These are phyloP conservation scores for Diplosphaera chodatii DNA, from an alignment of 139 green algal genomes.

Conservation along the genomic window DNA sequence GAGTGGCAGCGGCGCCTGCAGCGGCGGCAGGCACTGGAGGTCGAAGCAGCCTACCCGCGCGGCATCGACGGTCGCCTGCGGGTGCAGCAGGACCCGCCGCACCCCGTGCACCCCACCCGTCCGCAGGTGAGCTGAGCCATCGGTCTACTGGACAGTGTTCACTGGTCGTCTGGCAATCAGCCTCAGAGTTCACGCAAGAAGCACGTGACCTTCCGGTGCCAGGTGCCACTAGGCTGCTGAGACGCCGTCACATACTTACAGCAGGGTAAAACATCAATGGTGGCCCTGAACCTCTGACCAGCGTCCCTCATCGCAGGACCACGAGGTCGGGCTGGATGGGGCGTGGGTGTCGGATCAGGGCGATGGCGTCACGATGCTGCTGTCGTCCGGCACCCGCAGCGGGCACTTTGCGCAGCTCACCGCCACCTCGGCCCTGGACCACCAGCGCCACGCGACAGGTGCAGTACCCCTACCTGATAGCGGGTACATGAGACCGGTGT, in stretches of 20 bases:
- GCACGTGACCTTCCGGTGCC: too few species aligned
- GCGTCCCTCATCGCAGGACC: too few species aligned
- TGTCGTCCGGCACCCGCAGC: neutral
- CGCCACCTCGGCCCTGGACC: neutral
- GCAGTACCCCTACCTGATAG: too few species aligned
- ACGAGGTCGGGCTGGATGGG: neutral
- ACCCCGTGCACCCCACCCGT: neutral
- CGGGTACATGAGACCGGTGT: too few species aligned
- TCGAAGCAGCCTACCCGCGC: neutral
- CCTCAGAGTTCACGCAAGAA: too few species aligned
- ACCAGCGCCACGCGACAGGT: neutral
- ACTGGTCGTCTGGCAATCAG: too few species aligned
- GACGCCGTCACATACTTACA: too few species aligned
- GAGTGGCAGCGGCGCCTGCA: neutral
- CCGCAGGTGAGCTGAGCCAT: neutral
- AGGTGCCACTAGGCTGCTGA: too few species aligned
- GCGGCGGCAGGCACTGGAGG: neutral
- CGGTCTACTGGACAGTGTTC: too few species aligned
- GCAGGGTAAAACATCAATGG: too few species aligned
- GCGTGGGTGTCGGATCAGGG: neutral
- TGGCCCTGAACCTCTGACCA: too few species aligned
- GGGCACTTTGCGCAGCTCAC: neutral
- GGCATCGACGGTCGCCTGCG: neutral
- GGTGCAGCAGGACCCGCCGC: neutral
- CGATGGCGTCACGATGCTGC: neutral